Evolutionary conservation across 106 monocot species (phyloP).

Genomic region (Gastrodia elata): DNA sequence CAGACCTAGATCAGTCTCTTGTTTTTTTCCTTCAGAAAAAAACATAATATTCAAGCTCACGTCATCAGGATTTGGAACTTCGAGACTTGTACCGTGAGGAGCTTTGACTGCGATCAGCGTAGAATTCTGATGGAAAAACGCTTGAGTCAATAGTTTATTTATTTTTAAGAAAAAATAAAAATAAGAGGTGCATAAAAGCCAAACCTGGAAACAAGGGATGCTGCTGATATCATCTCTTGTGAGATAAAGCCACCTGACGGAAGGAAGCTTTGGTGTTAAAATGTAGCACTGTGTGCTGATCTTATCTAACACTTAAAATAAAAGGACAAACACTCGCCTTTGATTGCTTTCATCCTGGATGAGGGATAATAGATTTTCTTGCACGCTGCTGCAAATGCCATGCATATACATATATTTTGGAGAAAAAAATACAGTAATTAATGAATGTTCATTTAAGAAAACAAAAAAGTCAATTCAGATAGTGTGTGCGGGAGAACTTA

Average conservation of each 20-base stretch:
- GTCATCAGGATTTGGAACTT: slow-evolving; percentile 87
- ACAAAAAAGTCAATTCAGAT: neutral
- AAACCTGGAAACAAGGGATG: slow-evolving; percentile 62
- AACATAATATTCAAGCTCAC: slow-evolving; percentile 42
- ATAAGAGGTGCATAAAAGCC: neutral
- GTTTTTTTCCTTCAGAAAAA: neutral
- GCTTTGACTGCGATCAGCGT: slow-evolving; percentile 82
- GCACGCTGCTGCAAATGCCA: slow-evolving; percentile 13
- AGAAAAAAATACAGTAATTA: neutral
- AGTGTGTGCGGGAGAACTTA: slow-evolving; percentile 6
- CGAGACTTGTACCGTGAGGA: slow-evolving; percentile 87
- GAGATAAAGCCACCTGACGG: slow-evolving; percentile 59
- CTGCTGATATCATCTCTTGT: slow-evolving; percentile 64
- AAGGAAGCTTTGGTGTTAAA: neutral
- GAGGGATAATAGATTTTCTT: slow-evolving; percentile 10
- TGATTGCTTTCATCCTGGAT: slow-evolving; percentile 12
- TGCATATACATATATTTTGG: no score
- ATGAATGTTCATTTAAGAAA: neutral
- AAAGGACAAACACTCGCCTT: slow-evolving; percentile 11
- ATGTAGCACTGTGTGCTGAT: no score
- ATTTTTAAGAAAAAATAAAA: neutral
- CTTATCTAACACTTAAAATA: neutral
- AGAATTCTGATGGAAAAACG: slow-evolving; percentile 30
- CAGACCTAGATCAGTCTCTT: neutral
- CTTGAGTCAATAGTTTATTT: neutral